phyloP scores from a whole-genome alignment of 2,329 filamentous ascomycete genomes.

The Fusarium zealandicum region DNA sequence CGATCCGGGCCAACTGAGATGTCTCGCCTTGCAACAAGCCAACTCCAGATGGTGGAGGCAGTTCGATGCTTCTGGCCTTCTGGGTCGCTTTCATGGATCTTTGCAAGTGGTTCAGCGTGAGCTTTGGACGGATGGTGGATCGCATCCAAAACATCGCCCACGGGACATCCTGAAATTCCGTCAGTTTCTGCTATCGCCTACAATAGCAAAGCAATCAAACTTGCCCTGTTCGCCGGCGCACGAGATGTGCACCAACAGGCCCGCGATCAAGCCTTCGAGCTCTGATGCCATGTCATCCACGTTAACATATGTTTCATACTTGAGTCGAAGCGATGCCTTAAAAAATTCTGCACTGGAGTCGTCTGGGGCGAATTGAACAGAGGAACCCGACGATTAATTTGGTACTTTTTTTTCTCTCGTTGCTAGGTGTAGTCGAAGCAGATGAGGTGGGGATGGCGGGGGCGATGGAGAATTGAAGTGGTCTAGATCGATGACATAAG shows the following conservation, averaged over 20 bases:
- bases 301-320: constrained; percentile 39
- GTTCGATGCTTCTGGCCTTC: constrained; percentile 39
- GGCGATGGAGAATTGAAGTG: constrained; percentile 16
- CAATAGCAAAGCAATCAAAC: constrained; percentile 23
- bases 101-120: constrained; percentile 22
- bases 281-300: constrained; percentile 46
- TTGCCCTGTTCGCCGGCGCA: constrained; percentile 50
- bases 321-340: constrained; percentile 27
- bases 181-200: constrained; percentile 16
- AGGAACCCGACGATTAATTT: constrained; percentile 30
- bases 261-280: constrained; percentile 49
- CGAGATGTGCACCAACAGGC: constrained; percentile 47
- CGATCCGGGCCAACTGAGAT: constrained; percentile 47
- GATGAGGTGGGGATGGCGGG: constrained; percentile 35
- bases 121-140: constrained; percentile 40
- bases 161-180: constrained; percentile 41
- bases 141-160: constrained; percentile 44
- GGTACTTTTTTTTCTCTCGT: constrained; percentile 27
- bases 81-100: constrained; percentile 13
- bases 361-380: constrained; percentile 42
- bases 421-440: constrained; percentile 32
- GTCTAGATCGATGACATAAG: constrained; percentile 33
- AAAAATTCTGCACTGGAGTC: constrained; percentile 31
- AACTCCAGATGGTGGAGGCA: constrained; percentile 47
- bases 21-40: constrained; percentile 47